Conservation (phyloP, 306 rosid species). For the Acmispon strigosus region DNA sequence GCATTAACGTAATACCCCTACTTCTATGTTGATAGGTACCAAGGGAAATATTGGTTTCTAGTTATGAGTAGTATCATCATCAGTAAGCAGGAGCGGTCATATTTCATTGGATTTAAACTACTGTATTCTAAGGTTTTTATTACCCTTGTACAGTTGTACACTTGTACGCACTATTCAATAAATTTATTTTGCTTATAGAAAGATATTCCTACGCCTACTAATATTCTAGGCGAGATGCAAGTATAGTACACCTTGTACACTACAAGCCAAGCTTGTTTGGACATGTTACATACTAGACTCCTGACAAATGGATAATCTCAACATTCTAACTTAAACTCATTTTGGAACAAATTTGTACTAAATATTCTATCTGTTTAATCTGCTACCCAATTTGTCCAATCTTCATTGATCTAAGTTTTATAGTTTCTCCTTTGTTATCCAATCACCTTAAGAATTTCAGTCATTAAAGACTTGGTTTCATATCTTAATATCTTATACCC, state of each 20-base stretch:
- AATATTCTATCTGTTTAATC: background rate
- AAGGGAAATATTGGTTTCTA: no score
- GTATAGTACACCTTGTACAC: background rate
- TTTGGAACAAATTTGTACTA: background rate
- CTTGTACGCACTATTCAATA: no score
- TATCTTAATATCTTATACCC: conserved; percentile 12
- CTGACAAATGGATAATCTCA: background rate
- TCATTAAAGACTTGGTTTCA: background rate
- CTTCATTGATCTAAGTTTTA: background rate
- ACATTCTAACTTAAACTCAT: background rate
- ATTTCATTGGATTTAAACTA: no score
- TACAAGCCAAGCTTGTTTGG: background rate
- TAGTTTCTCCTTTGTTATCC: background rate
- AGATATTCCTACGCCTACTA: background rate
- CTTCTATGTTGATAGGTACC: no score
- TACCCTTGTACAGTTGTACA: no score
- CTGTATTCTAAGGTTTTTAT: no score
- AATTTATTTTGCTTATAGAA: no score
- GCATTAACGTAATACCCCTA: no score
- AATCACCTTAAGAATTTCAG: background rate
- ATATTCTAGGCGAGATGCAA: background rate
- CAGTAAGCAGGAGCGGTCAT: no score
- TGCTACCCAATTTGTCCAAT: background rate
- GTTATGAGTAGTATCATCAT: no score
- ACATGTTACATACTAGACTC: background rate